phyloP scores from a whole-genome alignment of 2,329 filamentous ascomycete genomes.

The Pyrenophora teres region DNA sequence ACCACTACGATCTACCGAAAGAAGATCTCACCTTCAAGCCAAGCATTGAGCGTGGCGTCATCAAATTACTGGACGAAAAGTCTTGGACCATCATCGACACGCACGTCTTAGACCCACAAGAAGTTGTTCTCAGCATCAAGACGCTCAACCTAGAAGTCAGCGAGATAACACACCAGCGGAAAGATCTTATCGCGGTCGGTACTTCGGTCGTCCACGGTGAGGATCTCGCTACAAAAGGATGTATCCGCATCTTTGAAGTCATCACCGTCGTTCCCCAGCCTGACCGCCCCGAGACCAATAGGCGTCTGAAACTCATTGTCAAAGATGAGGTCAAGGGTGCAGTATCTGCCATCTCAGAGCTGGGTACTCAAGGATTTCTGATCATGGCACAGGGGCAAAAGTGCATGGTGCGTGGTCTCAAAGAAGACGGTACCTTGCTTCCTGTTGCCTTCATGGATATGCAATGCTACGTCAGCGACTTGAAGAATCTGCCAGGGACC shows the following conservation, averaged over 20 bases:
- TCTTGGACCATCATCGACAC: conserved; percentile 81
- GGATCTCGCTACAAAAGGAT: conserved; percentile 82
- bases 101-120: conserved; percentile 72
- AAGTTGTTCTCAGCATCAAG: conserved; percentile 80
- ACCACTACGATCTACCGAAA: conserved; percentile 77
- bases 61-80: conserved; percentile 78
- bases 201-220: conserved; percentile 87
- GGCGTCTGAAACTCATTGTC: conserved; percentile 81
- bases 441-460: conserved; percentile 98
- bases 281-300: conserved; percentile 81
- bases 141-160: conserved; percentile 86
- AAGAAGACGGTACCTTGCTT: conserved; percentile 89
- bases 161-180: conserved; percentile 85
- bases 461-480: conserved; percentile 87
- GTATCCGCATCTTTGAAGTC: conserved; percentile 88
- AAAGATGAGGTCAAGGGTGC: conserved; percentile 92
- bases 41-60: conserved; percentile 68
- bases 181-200: conserved; percentile 80
- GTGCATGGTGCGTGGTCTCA: conserved; percentile 93
- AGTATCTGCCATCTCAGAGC: conserved; percentile 82
- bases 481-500: conserved; percentile 80
- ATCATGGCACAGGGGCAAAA: conserved; percentile 94
- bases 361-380: conserved; percentile 86
- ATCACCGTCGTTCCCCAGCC: conserved; percentile 91
- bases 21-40: conserved; percentile 67